A percentile compares a stretch with the other conserved stretches of the same genome.
Conservation (phyloP, 1,284 basidiomycete genomes). For the Austroboletus niveus region DNA sequence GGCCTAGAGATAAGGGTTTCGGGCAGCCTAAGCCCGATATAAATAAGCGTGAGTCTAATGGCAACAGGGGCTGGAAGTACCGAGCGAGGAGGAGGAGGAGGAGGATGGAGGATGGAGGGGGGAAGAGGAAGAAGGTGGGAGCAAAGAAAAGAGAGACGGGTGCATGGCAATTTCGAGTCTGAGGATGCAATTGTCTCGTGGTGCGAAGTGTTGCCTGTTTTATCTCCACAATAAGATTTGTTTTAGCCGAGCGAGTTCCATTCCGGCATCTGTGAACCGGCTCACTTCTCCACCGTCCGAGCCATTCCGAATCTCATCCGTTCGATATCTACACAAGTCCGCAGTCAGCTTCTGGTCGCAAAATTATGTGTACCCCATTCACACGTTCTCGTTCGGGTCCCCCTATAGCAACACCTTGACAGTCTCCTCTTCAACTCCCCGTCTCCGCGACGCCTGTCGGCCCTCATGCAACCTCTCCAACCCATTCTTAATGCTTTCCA, state of each 20-base stretch:
- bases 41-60: conserved; percentile 3
- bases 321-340: no score
- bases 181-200: conserved; percentile 21
- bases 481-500: conserved; percentile 63
- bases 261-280: background rate
- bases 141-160: background rate
- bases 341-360: no score
- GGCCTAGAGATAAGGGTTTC: background rate
- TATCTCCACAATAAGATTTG: conserved; percentile 22
- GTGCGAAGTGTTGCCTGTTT: conserved; percentile 11
- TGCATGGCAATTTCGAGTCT: background rate
- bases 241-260: conserved; percentile 10
- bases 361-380: background rate
- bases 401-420: conserved; percentile 30
- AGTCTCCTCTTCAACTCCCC: conserved; percentile 33
- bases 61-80: background rate
- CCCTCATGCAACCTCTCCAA: conserved; percentile 62
- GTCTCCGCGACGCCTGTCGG: conserved; percentile 38
- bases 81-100: no score
- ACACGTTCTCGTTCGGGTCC: conserved; percentile 1
- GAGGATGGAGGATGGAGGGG: background rate
- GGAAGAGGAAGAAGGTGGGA: background rate
- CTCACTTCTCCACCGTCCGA: background rate
- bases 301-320: background rate
- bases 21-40: background rate